A percentile compares a stretch with the other conserved stretches of the same genome.
These are phyloP conservation scores for Onygenales sp. DNA, from an alignment of 2,329 filamentous ascomycete genomes.

Conservation along the genomic window DNA sequence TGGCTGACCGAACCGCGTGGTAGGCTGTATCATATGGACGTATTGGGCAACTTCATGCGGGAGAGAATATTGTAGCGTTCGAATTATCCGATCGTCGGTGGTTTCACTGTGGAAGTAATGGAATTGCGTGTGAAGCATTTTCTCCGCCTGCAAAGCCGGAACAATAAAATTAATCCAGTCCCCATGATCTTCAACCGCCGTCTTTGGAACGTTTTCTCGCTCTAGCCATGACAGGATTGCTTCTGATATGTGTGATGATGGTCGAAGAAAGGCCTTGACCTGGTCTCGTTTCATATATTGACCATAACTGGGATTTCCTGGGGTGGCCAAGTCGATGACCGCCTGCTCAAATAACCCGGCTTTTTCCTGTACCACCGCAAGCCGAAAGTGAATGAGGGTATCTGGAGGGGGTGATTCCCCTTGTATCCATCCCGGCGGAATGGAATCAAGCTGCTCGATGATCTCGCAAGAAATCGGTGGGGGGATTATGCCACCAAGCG, in stretches of 20 bases:
- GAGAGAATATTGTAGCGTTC: conserved; percentile 52
- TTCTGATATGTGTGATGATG: conserved; percentile 38
- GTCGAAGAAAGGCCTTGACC: conserved; percentile 45
- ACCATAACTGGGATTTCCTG: conserved; percentile 50
- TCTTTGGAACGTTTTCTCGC: conserved; percentile 37
- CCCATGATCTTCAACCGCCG: conserved; percentile 41
- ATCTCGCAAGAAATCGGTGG: conserved; percentile 9
- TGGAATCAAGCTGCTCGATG: conserved; percentile 20
- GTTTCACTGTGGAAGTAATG: conserved; percentile 43
- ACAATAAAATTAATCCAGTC: conserved; percentile 53
- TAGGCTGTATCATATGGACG: conserved; percentile 56
- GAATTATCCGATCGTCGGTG: conserved; percentile 37
- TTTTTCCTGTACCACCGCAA: conserved; percentile 42
- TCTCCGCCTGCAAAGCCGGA: conserved; percentile 37
- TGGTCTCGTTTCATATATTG: conserved; percentile 53
- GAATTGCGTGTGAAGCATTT: conserved; percentile 50
- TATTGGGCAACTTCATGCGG: conserved; percentile 45
- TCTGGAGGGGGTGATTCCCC: conserved; percentile 20
- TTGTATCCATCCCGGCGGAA: conserved; percentile 27
- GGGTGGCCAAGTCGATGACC: conserved; percentile 53
- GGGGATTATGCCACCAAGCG: background rate
- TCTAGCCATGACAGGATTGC: conserved; percentile 49
- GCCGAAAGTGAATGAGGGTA: conserved; percentile 38
- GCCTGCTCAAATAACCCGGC: conserved; percentile 46
- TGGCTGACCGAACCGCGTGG: conserved; percentile 51